phyloP scores from a whole-genome alignment of 148 eudicot genomes.

The Drosera capensis region DNA sequence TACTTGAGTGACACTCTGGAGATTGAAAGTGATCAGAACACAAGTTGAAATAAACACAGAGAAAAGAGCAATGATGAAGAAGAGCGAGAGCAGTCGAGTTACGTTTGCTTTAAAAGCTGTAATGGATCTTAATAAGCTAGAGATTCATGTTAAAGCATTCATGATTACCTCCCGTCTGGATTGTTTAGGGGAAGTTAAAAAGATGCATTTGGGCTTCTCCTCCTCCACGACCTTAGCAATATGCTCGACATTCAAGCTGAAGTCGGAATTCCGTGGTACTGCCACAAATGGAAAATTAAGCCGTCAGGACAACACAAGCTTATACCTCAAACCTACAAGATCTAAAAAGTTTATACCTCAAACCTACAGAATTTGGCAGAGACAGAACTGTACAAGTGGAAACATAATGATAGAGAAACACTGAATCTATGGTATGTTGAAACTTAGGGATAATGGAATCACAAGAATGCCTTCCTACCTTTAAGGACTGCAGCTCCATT shows the following conservation, averaged over 20 bases:
- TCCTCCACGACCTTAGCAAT: conserved; percentile 47
- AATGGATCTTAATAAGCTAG: background rate
- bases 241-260: conserved; percentile 65
- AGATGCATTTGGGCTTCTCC: conserved; percentile 90
- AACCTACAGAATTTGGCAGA: background rate
- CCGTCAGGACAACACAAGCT: background rate
- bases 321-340: no score
- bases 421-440: no score
- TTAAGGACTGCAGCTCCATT: conserved; percentile 73
- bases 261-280: conserved; percentile 80
- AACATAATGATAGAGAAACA: background rate
- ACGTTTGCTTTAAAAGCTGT: background rate
- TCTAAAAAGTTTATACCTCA: no score
- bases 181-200: conserved; percentile 94
- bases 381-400: background rate
- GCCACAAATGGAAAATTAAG: conserved; percentile 7
- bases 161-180: conserved; percentile 89
- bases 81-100: background rate
- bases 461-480: conserved; percentile 23
- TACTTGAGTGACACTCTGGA: no score
- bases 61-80: no score
- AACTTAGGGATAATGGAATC: background rate
- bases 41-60: no score
- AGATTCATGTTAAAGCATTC: background rate
- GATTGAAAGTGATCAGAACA: no score